Evolutionary conservation across 2,329 filamentous ascomycete species (phyloP).

Genomic region (Furcasterigmium furcatum): DNA sequence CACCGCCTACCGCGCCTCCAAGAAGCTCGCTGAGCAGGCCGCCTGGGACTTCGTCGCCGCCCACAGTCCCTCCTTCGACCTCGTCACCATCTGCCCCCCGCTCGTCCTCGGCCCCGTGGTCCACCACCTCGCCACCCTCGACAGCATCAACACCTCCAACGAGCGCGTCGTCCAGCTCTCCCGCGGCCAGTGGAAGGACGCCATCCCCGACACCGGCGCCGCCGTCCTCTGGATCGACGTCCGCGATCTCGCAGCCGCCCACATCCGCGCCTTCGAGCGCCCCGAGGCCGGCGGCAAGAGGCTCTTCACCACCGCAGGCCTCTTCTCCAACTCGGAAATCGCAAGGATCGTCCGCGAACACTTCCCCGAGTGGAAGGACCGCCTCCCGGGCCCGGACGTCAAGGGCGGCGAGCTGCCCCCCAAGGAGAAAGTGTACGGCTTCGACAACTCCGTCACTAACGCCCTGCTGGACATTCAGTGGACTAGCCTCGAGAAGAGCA

Average conservation of each 20-base stretch:
- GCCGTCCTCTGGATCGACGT: slow-evolving; percentile 52
- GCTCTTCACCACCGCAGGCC: slow-evolving; percentile 45
- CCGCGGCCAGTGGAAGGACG: slow-evolving; percentile 44
- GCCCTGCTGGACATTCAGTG: slow-evolving; percentile 62
- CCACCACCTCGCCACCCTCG: slow-evolving; percentile 11
- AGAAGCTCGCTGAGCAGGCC: slow-evolving; percentile 50
- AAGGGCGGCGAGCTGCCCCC: slow-evolving; percentile 38
- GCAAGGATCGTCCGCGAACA: slow-evolving; percentile 37
- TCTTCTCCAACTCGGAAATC: slow-evolving; percentile 43
- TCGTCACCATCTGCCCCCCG: slow-evolving; percentile 53
- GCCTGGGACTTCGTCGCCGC: slow-evolving; percentile 48
- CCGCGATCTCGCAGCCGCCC: slow-evolving; percentile 50
- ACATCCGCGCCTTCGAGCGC: slow-evolving; percentile 48
- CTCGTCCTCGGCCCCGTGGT: slow-evolving; percentile 32
- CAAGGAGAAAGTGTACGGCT: slow-evolving; percentile 41
- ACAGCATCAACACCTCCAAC: slow-evolving; percentile 51
- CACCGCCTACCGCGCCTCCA: slow-evolving; percentile 51
- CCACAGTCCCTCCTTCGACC: slow-evolving; percentile 42
- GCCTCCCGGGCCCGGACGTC: slow-evolving; percentile 40
- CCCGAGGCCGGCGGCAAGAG: slow-evolving; percentile 45
- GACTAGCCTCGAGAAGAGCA: slow-evolving; percentile 56
- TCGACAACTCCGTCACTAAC: slow-evolving; percentile 56
- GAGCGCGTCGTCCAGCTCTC: slow-evolving; percentile 47
- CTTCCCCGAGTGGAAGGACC: slow-evolving; percentile 47
- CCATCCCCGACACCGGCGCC: slow-evolving; percentile 35